Evolutionary conservation across 129 eudicot species (phyloP).

Genomic region (Arctium minus): DNA sequence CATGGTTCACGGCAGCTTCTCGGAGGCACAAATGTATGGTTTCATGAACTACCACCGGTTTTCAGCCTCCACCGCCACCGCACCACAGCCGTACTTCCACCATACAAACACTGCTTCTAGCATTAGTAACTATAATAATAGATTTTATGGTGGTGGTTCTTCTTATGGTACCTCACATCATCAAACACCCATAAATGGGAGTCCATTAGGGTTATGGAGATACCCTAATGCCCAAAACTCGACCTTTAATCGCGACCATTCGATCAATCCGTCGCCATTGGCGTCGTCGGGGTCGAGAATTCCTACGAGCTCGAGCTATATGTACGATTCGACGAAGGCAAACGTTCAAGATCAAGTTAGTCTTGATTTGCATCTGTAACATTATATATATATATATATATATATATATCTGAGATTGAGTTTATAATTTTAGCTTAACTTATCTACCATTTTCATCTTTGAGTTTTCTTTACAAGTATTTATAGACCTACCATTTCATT

Average conservation of each 20-base stretch:
- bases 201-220: slow-evolving; percentile 72
- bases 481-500: slow-evolving; percentile 7
- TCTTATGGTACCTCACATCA: slow-evolving; percentile 30
- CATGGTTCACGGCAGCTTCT: slow-evolving; percentile 40
- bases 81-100: slow-evolving; percentile 34
- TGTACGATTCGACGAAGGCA: slow-evolving; percentile 46
- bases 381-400: slow-evolving; percentile 4
- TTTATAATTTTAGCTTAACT: neutral
- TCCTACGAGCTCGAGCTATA: slow-evolving; percentile 29
- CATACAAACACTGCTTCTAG: slow-evolving; percentile 37
- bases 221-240: slow-evolving; percentile 41
- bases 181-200: slow-evolving; percentile 66
- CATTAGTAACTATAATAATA: slow-evolving; percentile 8
- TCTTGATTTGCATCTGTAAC: slow-evolving; percentile 88
- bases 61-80: slow-evolving; percentile 30
- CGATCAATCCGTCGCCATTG: slow-evolving; percentile 12
- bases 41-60: slow-evolving; percentile 54
- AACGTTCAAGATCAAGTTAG: slow-evolving; percentile 76
- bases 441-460: slow-evolving; percentile 12
- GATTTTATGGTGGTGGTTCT: slow-evolving; percentile 28
- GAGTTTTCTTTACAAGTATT: slow-evolving; percentile 18
- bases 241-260: slow-evolving; percentile 30
- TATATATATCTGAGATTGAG: neutral
- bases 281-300: slow-evolving; percentile 15
- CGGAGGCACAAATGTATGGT: slow-evolving; percentile 56